A percentile compares a stretch with the other conserved stretches of the same genome.
phyloP scores from a whole-genome alignment of 768 basidiomycete genomes.

The Candolleomyces eurysporus region DNA sequence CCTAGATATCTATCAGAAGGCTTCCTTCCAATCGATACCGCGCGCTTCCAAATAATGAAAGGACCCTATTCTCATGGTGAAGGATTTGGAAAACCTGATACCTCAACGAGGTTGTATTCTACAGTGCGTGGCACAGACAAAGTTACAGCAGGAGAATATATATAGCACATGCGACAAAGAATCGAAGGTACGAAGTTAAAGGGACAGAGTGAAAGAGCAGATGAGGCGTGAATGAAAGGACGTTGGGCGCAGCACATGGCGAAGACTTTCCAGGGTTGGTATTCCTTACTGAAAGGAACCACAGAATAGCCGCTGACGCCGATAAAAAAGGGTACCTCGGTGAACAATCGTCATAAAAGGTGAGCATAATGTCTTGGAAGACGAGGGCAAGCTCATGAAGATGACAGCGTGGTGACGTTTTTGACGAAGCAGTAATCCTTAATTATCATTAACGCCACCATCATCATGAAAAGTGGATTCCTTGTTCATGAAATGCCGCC shows the following conservation, averaged over 20 bases:
- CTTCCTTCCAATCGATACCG: background rate
- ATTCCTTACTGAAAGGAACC: background rate
- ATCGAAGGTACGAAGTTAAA: background rate
- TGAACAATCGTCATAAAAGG: background rate
- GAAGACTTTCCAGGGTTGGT: background rate
- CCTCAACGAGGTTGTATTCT: background rate
- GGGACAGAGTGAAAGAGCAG: background rate
- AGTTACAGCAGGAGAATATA: background rate
- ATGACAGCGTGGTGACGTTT: constrained; percentile 1
- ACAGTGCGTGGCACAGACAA: background rate
- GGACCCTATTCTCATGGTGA: constrained; percentile 1
- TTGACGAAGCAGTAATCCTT: background rate
- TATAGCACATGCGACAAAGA: background rate
- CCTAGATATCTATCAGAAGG: background rate
- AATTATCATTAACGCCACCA: background rate
- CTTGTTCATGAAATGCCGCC: constrained; percentile 71
- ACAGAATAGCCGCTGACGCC: background rate
- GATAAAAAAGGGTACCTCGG: background rate
- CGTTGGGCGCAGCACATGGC: background rate
- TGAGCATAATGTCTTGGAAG: no score
- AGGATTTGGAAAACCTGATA: background rate
- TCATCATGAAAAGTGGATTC: constrained; percentile 67
- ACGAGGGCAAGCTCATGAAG: background rate
- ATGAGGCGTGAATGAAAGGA: background rate
- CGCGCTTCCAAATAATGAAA: background rate